Base-by-base conservation (phyloP, 2,329 filamentous ascomycete species). In the Clarireedia sp. region DNA sequence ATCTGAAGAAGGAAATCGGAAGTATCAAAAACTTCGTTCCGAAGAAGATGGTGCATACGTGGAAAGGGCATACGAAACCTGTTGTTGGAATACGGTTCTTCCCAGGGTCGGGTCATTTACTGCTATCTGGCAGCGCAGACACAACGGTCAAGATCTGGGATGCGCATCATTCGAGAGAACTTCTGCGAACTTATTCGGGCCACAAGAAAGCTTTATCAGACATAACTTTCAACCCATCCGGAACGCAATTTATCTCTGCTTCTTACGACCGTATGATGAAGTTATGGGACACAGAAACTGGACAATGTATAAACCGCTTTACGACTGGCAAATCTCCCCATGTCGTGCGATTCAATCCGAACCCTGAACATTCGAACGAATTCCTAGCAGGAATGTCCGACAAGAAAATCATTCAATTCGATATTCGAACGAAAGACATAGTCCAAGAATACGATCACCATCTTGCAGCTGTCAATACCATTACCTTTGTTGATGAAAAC, bases 391-490 rank as follows among this genome's bases (percentile, higher is more conserved):
- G 94, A 66, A 95, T 97, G 89, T 94, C 89, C 38, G 92, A 99
- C 72, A 99, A 99, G 78, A 96, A 96, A 77, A 99, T 99, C 64
- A 80, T 99, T 43, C 94, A 99, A 69, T 99, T 95, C 72, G 94
- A 99, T 71, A 91, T 85, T 2, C 82, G 95, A 26, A 84, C 85
- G 6, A 73, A 77, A 58, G 84, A 95, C 65, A 79, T 94, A 57
- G 88, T 96, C 12, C 95, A 99, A 69, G 94, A 97, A 75, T 99
- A 99, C 73, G 92, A 99, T 68, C 94, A 99, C 71, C 94, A 99
- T 70, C 76, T 99, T 59, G 94, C 90, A n/a, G 90, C 94, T 23
- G 86, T 99, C 75, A 99, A 99, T 74, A 97, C 94, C 9, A 89
- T 99, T 63, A 94, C 89, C 4, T 99, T 97, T 71, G 90, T 95